Evolutionary conservation across 306 rosid species (phyloP).

Genomic region (Cyamopsis tetragonoloba): DNA sequence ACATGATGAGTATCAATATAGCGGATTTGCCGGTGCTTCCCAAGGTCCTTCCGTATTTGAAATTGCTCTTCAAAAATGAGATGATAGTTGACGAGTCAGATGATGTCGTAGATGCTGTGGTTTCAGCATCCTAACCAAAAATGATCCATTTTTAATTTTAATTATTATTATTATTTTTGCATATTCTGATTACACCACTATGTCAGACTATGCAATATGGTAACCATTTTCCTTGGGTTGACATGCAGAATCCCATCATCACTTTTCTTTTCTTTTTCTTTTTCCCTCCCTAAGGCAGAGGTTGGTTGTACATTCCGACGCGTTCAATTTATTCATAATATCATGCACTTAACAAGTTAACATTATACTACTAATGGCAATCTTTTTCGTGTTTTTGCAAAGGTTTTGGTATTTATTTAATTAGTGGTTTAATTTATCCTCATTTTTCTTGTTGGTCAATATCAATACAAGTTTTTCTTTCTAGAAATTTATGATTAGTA

Average conservation of each 20-base stretch:
- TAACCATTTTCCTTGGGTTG: background rate
- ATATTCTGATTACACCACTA: background rate
- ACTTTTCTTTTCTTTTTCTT: too few relatives aligned
- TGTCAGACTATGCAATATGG: constrained; percentile 3
- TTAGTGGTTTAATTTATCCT: too few relatives aligned
- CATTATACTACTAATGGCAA: too few relatives aligned
- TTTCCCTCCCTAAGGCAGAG: too few relatives aligned
- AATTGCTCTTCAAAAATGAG: constrained; percentile 76
- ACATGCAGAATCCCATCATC: background rate
- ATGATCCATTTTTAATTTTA: background rate
- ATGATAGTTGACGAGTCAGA: constrained; percentile 59
- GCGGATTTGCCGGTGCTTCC: constrained; percentile 84
- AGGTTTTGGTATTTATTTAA: too few relatives aligned
- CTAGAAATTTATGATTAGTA: too few relatives aligned
- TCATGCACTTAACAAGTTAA: too few relatives aligned
- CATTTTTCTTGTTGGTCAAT: too few relatives aligned
- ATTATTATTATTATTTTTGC: background rate
- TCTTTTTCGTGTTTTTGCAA: too few relatives aligned
- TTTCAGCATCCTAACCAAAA: constrained; percentile 25
- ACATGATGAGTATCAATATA: constrained; percentile 85
- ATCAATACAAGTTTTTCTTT: too few relatives aligned
- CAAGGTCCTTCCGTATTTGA: constrained; percentile 78
- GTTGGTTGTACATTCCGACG: too few relatives aligned
- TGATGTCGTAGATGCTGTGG: constrained; percentile 42
- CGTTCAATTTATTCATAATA: too few relatives aligned